phyloP scores from a whole-genome alignment of 1,139 yeast genomes.

The Nematodospora anomalae region DNA sequence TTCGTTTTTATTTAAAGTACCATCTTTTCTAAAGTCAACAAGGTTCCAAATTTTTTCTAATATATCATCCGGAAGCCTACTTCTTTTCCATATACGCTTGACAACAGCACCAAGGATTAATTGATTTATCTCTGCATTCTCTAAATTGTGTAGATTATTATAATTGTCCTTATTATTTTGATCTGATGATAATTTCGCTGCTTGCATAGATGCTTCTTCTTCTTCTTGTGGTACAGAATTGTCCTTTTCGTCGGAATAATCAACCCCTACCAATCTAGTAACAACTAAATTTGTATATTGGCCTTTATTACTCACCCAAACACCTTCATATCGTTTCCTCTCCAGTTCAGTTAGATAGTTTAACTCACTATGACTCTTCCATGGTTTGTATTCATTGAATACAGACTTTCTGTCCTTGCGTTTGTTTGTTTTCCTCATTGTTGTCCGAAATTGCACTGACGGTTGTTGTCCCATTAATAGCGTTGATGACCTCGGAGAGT shows the following conservation, averaged over 20 bases:
- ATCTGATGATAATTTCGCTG: constrained; percentile 32
- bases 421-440: constrained; percentile 63
- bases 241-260: constrained; percentile 18
- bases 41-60: constrained; percentile 73
- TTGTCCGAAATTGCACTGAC: constrained; percentile 54
- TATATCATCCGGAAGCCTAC: constrained; percentile 64
- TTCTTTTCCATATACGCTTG: constrained; percentile 75
- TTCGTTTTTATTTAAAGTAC: constrained; percentile 75
- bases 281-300: constrained; percentile 50
- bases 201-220: constrained; percentile 28
- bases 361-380: constrained; percentile 82
- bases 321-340: constrained; percentile 84
- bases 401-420: constrained; percentile 41
- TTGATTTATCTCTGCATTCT: constrained; percentile 34
- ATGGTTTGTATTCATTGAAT: constrained; percentile 90
- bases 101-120: constrained; percentile 70
- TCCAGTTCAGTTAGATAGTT: constrained; percentile 66
- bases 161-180: constrained; percentile 21
- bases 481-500: constrained; percentile 17
- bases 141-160: constrained; percentile 35
- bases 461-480: constrained; percentile 16
- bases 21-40: constrained; percentile 75
- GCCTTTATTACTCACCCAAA: constrained; percentile 89
- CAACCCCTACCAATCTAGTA: constrained; percentile 34
- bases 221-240: constrained; percentile 19